These are phyloP conservation scores for Trichoderma simmonsii DNA, from an alignment of 2,329 filamentous ascomycete species.

Conservation along the genomic window DNA sequence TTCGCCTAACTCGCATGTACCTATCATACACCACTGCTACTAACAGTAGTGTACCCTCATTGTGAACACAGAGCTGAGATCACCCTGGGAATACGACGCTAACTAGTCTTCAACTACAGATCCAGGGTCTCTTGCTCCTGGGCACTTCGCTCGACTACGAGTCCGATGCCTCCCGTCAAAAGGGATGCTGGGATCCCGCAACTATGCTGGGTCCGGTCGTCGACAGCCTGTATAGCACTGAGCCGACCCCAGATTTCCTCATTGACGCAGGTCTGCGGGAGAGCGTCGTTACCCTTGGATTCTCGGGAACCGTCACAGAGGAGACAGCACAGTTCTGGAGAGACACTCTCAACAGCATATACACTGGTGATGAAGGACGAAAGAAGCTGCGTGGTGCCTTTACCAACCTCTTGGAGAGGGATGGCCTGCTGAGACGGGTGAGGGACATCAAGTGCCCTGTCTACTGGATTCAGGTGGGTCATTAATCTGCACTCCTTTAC, in stretches of 20 bases:
- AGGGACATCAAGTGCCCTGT: constrained; percentile 49
- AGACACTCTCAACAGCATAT: constrained; percentile 43
- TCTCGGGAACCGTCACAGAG: constrained; percentile 38
- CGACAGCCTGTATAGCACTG: constrained; percentile 39
- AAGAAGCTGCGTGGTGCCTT: constrained; percentile 46
- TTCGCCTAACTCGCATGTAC: not conserved
- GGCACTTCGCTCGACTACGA: constrained; percentile 55
- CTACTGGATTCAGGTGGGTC: constrained; percentile 48
- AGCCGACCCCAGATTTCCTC: constrained; percentile 45
- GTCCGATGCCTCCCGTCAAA: constrained; percentile 42
- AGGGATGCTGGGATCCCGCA: constrained; percentile 50
- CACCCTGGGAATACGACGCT: not conserved
- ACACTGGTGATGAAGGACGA: constrained; percentile 49
- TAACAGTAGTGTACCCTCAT: not conserved
- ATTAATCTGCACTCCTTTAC: not conserved
- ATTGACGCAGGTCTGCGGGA: constrained; percentile 46
- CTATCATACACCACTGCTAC: not conserved
- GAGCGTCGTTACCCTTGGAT: constrained; percentile 45
- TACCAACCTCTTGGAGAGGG: constrained; percentile 44
- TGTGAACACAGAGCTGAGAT: not conserved
- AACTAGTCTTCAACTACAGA: constrained; percentile 30
- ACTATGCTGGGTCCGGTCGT: constrained; percentile 41
- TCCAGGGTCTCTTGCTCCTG: constrained; percentile 46
- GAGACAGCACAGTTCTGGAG: constrained; percentile 45
- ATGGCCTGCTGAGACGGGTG: constrained; percentile 46